phyloP scores from a whole-genome alignment of 2,329 filamentous ascomycete species.

The Emericellopsis cladophorae region DNA sequence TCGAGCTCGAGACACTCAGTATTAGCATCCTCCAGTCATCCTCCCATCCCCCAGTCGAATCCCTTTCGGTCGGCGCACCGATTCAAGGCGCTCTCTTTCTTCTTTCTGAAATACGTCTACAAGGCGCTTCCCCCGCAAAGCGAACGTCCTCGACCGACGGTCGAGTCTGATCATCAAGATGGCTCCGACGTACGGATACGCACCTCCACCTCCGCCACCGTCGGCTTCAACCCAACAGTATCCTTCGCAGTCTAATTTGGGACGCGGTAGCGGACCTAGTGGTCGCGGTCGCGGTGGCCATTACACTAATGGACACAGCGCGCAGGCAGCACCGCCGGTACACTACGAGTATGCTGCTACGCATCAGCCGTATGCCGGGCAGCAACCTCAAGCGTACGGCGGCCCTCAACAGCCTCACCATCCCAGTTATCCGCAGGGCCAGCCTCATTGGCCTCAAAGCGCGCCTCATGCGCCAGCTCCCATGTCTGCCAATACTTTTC shows the following conservation, averaged over 20 bases:
- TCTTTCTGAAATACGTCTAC: no score
- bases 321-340: background rate
- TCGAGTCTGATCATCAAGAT: background rate
- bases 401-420: slow-evolving; percentile 21
- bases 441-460: slow-evolving; percentile 26
- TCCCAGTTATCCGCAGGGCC: slow-evolving; percentile 22
- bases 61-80: no score
- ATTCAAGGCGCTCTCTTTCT: no score
- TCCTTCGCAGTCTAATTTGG: slow-evolving; percentile 12
- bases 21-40: no score
- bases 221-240: background rate
- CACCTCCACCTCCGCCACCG: slow-evolving; percentile 36
- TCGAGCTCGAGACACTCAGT: no score
- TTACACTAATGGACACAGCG: slow-evolving; percentile 18
- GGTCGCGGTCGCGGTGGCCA: slow-evolving; percentile 23
- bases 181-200: slow-evolving; percentile 41
- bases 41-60: no score
- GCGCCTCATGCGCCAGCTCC: slow-evolving; percentile 32
- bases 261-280: slow-evolving; percentile 23
- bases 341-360: no score
- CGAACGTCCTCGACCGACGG: no score
- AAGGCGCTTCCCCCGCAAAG: no score
- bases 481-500: slow-evolving; percentile 40
- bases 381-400: slow-evolving; percentile 23
- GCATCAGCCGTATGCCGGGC: slow-evolving; percentile 8